Base-by-base conservation (phyloP, 2,329 filamentous ascomycete species). In the Lomentospora prolificans region DNA sequence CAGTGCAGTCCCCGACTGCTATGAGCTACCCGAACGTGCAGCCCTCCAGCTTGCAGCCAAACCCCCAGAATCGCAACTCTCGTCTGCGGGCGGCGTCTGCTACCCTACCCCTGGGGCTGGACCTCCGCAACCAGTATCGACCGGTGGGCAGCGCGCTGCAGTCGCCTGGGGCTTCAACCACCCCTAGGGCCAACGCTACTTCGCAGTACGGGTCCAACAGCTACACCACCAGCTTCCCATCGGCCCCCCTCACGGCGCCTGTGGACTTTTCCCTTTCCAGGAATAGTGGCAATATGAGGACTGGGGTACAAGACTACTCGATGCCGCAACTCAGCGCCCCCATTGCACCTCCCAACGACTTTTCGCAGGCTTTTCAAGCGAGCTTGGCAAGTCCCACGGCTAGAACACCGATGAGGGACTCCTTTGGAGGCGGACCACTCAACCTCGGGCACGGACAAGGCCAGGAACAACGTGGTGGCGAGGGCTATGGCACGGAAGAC, bases 271-370 rank as follows among this genome's bases (percentile, higher is more conserved):
- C 75, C 2, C 65, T 78, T 12, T 71, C 76, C 2, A 67, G 75
- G 44, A 75, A 74, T 3, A 69, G 72, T 12, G 66, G 65, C 28
- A 66, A 71, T 55, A 64, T 68, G 53, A 63, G 68, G 57, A 58
- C 66, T 58, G 62, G 65, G 10, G 66, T 69, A 28, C 67, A 66
- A 19, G 76, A 80, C 55, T 80, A 79, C 63, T 72, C 73, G 10
- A 75, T 78, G 62, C 71, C 78, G 2, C 78, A 81, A 62, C 70
- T 81, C 69, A 79, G 75, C 61, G 76, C 78, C 2, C 78, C 78
- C 1, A 78, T 80, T 57, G 73, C 74, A 3, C 73, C 77, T 3
- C 69, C 78, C 0, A 73, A 73, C 54, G 79, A 82, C 55, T 81
- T 81, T 60, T 70, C 72, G 2, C 73, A 75, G 57, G 72, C 74